These are phyloP conservation scores for Phlebopus sp. DNA, from an alignment of 1,284 basidiomycete species.

Conservation along the genomic window DNA sequence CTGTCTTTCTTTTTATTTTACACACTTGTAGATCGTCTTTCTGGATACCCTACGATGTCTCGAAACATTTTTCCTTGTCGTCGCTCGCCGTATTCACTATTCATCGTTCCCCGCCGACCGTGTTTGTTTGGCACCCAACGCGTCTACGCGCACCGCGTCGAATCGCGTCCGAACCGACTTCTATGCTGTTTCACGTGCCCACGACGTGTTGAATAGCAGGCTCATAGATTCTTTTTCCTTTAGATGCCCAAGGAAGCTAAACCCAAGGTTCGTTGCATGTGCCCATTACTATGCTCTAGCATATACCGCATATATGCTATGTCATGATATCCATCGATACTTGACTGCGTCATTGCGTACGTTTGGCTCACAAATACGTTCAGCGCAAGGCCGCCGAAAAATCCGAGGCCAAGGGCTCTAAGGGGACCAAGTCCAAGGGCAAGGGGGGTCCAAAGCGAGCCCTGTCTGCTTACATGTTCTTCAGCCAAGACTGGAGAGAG, in stretches of 20 bases:
- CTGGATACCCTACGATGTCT: slow-evolving; percentile 23
- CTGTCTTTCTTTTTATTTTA: slow-evolving; percentile 20
- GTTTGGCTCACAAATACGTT: slow-evolving; percentile 19
- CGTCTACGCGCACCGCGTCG: slow-evolving; percentile 33
- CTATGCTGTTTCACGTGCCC: slow-evolving; percentile 22
- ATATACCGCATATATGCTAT: slow-evolving; percentile 24
- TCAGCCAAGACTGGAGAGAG: slow-evolving; percentile 93
- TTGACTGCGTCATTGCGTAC: background rate
- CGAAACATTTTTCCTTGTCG: slow-evolving; percentile 10
- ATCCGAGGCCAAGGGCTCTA: slow-evolving; percentile 57
- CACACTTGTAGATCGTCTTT: slow-evolving; percentile 20
- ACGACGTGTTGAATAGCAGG: slow-evolving; percentile 31
- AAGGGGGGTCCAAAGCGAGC: slow-evolving; percentile 75
- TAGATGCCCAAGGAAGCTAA: slow-evolving; percentile 86
- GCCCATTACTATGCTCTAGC: slow-evolving; percentile 1
- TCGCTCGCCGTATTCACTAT: slow-evolving; percentile 10
- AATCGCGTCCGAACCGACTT: slow-evolving; percentile 24
- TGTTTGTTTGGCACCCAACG: slow-evolving; percentile 35
- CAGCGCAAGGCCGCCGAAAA: slow-evolving; percentile 76
- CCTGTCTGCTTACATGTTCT: slow-evolving; percentile 98
- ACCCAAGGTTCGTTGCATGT: slow-evolving; percentile 53
- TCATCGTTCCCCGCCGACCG: slow-evolving; percentile 12
- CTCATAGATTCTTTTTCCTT: slow-evolving; percentile 35
- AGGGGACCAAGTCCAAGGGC: slow-evolving; percentile 54
- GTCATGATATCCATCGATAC: slow-evolving; percentile 1